A percentile compares a stretch with the other conserved stretches of the same genome.
phyloP scores from a whole-genome alignment of 805 yeast genomes.

The Zygosaccharomyces gambellarensis region DNA sequence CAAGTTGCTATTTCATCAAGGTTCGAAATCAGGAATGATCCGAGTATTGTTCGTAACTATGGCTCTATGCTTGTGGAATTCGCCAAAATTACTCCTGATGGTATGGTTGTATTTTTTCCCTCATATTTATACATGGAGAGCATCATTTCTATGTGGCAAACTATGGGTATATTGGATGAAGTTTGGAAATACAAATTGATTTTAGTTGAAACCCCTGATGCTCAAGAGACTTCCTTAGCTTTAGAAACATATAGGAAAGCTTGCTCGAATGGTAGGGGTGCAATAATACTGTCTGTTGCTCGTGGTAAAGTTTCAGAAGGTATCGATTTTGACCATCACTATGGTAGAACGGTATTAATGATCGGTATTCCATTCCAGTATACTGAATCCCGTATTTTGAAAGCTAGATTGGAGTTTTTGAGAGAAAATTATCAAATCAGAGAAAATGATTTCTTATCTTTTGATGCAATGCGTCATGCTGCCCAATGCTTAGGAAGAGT shows the following conservation, averaged over 20 bases:
- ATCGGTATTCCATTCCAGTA: conserved; percentile 99
- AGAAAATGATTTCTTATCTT: conserved; percentile 90
- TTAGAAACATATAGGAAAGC: conserved; percentile 94
- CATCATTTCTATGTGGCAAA: conserved; percentile 97
- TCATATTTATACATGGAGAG: conserved; percentile 97
- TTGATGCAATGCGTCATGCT: conserved; percentile 99
- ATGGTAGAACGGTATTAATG: conserved; percentile 95
- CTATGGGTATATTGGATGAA: conserved; percentile 95
- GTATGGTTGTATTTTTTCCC: conserved; percentile 96
- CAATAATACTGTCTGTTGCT: conserved; percentile 91
- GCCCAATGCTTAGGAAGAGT: conserved; percentile 98
- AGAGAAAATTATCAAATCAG: conserved; percentile 89
- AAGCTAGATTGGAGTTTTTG: conserved; percentile 89
- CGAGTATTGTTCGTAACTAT: conserved; percentile 94
- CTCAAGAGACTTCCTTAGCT: conserved; percentile 95
- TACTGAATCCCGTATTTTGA: conserved; percentile 92
- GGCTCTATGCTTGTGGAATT: conserved; percentile 90
- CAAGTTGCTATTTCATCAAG: conserved; percentile 96
- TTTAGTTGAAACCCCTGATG: conserved; percentile 97
- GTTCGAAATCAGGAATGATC: conserved; percentile 95
- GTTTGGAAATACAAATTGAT: conserved; percentile 97
- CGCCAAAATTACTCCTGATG: conserved; percentile 95
- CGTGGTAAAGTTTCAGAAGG: conserved; percentile 99
- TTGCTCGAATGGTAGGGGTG: conserved; percentile 96
- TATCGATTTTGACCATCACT: conserved; percentile 97